These are phyloP conservation scores for Saturnispora dispora DNA, from an alignment of 805 yeast genomes.

Conservation along the genomic window DNA sequence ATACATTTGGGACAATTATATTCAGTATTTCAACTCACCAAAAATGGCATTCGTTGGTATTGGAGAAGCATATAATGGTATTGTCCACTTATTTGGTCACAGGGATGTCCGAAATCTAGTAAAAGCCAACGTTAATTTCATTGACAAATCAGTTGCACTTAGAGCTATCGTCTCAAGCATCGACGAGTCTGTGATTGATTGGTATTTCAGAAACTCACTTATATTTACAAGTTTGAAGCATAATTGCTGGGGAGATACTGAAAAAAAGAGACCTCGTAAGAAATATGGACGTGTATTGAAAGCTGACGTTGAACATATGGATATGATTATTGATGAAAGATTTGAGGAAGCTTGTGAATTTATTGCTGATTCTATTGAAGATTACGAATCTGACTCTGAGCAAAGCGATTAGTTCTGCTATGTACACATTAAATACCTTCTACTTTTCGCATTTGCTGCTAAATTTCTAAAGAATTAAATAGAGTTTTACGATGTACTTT, in stretches of 20 bases:
- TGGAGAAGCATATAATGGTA: slow-evolving; percentile 83
- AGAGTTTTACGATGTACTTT: neutral
- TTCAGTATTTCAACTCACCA: slow-evolving; percentile 62
- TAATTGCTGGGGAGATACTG: slow-evolving; percentile 61
- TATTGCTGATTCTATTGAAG: slow-evolving; percentile 70
- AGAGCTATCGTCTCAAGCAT: slow-evolving; percentile 76
- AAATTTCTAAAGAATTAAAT: neutral
- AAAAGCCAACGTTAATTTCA: slow-evolving; percentile 60
- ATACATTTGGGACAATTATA: slow-evolving; percentile 85
- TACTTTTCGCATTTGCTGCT: neutral
- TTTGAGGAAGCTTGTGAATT: slow-evolving; percentile 83
- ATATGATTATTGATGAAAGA: slow-evolving; percentile 68
- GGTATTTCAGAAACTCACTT: slow-evolving; percentile 83
- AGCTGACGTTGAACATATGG: slow-evolving; percentile 63
- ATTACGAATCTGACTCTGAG: slow-evolving; percentile 37
- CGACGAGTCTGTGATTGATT: slow-evolving; percentile 83
- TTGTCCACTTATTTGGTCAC: slow-evolving; percentile 83
- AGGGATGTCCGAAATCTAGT: slow-evolving; percentile 56
- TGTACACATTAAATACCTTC: neutral
- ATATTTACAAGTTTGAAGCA: slow-evolving; percentile 70
- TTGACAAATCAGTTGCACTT: slow-evolving; percentile 57
- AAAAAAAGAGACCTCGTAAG: slow-evolving; percentile 66
- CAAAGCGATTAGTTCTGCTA: neutral
- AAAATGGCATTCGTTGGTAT: slow-evolving; percentile 76
- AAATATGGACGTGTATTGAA: slow-evolving; percentile 85